Conservation (phyloP, 169 alveolate species). For the Gregarina niphandrodes region DNA sequence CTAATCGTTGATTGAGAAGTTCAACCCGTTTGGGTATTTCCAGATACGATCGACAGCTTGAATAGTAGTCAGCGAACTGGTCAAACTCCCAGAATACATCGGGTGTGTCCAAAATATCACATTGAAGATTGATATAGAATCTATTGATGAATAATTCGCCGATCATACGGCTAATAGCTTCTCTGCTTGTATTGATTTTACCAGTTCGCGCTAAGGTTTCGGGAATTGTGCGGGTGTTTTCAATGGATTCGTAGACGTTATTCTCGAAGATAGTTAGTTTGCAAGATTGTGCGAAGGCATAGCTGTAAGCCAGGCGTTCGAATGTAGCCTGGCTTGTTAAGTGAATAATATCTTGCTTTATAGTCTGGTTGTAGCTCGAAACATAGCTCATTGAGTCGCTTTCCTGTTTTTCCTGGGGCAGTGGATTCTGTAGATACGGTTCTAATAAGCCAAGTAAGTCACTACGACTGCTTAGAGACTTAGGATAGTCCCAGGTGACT, state of each 20-base stretch:
- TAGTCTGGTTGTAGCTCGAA: constrained; percentile 25
- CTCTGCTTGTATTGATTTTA: constrained; percentile 35
- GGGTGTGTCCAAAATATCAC: constrained; percentile 52
- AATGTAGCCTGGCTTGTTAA: constrained; percentile 27
- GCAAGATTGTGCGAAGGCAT: constrained; percentile 50
- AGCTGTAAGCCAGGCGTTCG: constrained; percentile 39
- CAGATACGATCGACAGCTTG: constrained; percentile 34
- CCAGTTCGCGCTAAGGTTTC: constrained; percentile 48
- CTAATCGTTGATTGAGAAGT: constrained; percentile 47
- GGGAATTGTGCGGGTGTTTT: constrained; percentile 40
- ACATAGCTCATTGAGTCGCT: constrained; percentile 28
- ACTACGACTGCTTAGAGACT: not conserved
- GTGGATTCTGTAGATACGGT: constrained; percentile 4
- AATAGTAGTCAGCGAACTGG: constrained; percentile 43
- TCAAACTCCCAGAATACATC: constrained; percentile 55
- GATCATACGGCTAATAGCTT: constrained; percentile 40
- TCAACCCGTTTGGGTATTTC: constrained; percentile 53
- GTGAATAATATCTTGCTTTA: constrained; percentile 39
- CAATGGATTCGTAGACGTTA: constrained; percentile 46
- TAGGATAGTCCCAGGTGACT: constrained; percentile 26
- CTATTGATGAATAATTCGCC: constrained; percentile 50
- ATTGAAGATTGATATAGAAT: constrained; percentile 43
- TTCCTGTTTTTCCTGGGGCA: constrained; percentile 9
- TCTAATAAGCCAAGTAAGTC: not conserved
- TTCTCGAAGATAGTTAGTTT: constrained; percentile 42